A percentile compares a stretch with the other conserved stretches of the same genome.
Conservation (phyloP, 2,329 filamentous ascomycete species). For the Phaeomoniella chlamydospora region DNA sequence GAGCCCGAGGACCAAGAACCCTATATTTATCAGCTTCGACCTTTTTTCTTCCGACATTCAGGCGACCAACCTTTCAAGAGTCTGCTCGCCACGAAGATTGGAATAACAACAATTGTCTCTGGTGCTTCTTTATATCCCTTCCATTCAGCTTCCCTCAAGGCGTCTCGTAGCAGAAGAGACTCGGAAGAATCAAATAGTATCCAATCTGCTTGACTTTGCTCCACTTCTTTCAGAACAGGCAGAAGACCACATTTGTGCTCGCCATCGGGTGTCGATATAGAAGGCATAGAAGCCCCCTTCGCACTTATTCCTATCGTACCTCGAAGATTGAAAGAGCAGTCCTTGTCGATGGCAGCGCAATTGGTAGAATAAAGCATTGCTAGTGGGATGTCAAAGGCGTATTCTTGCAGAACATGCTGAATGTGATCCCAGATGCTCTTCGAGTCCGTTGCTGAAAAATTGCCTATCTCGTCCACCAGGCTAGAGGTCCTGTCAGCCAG, state of each 20-base stretch:
- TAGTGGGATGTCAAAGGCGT: conserved; percentile 35
- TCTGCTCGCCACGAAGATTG: conserved; percentile 7
- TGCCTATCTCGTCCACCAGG: not conserved
- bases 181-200: not conserved
- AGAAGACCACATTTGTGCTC: conserved; percentile 23
- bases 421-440: conserved; percentile 29
- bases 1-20: conserved; percentile 8
- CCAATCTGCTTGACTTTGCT: not conserved
- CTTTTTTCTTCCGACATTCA: too few species aligned
- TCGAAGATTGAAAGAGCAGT: conserved; percentile 7
- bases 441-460: not conserved
- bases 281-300: conserved; percentile 18
- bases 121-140: conserved; percentile 6
- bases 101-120: conserved; percentile 5
- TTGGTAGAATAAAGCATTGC: conserved; percentile 38
- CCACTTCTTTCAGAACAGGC: conserved; percentile 6
- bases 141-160: conserved; percentile 4
- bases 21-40: too few species aligned
- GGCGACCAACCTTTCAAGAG: conserved; percentile 2
- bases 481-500: not conserved
- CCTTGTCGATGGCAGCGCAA: not conserved
- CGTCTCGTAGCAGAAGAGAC: not conserved
- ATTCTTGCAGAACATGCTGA: conserved; percentile 28
- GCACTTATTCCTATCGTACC: conserved; percentile 10
- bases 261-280: conserved; percentile 12